These are phyloP conservation scores for Microbotryum silenes-acaulis DNA, from an alignment of 1,284 basidiomycete genomes.

Conservation along the genomic window DNA sequence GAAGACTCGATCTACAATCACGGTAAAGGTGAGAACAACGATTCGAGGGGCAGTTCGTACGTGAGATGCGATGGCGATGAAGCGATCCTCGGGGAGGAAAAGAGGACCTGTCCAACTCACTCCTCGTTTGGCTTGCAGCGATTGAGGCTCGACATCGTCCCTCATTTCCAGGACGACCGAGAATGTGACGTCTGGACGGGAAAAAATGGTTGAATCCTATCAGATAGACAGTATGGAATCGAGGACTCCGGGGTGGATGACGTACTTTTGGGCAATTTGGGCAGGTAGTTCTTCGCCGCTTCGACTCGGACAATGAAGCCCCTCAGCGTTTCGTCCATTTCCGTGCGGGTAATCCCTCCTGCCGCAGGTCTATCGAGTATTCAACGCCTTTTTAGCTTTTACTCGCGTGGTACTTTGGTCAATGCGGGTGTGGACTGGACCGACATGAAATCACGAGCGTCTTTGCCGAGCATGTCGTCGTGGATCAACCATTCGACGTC, in stretches of 20 bases:
- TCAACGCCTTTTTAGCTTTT: conserved; percentile 16
- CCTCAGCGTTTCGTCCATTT: conserved; percentile 68
- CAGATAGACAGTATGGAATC: conserved; percentile 41
- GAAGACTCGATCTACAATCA: conserved; percentile 50
- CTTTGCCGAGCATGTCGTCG: conserved; percentile 61
- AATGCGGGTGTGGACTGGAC: conserved; percentile 4
- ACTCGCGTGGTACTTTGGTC: conserved; percentile 8
- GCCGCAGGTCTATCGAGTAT: conserved; percentile 55
- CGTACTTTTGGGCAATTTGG: conserved; percentile 29
- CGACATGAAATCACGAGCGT: conserved; percentile 42
- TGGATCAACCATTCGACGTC: conserved; percentile 55
- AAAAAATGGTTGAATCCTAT: not conserved
- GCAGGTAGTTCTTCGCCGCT: conserved; percentile 68
- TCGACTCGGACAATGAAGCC: conserved; percentile 76
- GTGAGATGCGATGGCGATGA: not conserved
- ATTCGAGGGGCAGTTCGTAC: too few relatives aligned
- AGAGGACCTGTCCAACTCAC: conserved; percentile 4
- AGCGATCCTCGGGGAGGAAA: not conserved
- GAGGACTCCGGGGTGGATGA: conserved; percentile 39
- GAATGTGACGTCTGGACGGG: conserved; percentile 59
- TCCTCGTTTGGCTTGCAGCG: conserved; percentile 46
- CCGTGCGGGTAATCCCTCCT: conserved; percentile 55
- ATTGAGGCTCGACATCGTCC: conserved; percentile 56
- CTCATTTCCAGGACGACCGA: conserved; percentile 72
- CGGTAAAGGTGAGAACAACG: not conserved